Conservation (phyloP, 2,329 filamentous ascomycete genomes). For the Pseudohalonectria lignicola region DNA sequence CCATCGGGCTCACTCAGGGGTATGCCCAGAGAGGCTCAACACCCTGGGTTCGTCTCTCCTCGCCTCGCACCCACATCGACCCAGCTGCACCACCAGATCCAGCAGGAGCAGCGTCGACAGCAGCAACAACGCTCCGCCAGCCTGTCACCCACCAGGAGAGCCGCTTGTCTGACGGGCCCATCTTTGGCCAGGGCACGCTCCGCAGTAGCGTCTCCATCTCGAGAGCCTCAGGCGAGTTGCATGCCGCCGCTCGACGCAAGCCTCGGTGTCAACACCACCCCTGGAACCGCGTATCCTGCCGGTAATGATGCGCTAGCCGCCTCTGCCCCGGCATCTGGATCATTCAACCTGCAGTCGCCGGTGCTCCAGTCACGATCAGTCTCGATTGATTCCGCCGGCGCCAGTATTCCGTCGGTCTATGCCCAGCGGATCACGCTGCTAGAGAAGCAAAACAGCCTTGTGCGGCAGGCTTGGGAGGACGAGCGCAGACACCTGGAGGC, state of each 20-base stretch:
- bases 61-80: slow-evolving; percentile 11
- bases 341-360: slow-evolving; percentile 1
- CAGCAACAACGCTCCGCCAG: slow-evolving; percentile 17
- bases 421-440: slow-evolving; percentile 27
- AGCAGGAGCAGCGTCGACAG: slow-evolving; percentile 8
- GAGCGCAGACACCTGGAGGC: slow-evolving; percentile 43
- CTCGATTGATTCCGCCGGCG: slow-evolving; percentile 14
- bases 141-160: slow-evolving; percentile 17
- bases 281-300: no score
- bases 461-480: slow-evolving; percentile 39
- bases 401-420: slow-evolving; percentile 6
- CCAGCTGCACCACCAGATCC: slow-evolving; percentile 11
- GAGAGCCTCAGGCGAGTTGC: background rate
- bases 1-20: slow-evolving; percentile 7
- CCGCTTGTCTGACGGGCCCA: slow-evolving; percentile 1
- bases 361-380: slow-evolving; percentile 8
- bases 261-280: no score
- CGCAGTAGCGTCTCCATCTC: slow-evolving; percentile 11
- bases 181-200: slow-evolving; percentile 6
- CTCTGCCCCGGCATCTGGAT: no score
- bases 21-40: no score
- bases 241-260: slow-evolving; percentile 1
- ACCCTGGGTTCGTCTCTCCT: slow-evolving; percentile 15
- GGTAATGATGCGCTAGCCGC: no score
- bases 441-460: slow-evolving; percentile 28